phyloP scores from a whole-genome alignment of 345 rosid species.

The Excoecaria cochinchinensis region DNA sequence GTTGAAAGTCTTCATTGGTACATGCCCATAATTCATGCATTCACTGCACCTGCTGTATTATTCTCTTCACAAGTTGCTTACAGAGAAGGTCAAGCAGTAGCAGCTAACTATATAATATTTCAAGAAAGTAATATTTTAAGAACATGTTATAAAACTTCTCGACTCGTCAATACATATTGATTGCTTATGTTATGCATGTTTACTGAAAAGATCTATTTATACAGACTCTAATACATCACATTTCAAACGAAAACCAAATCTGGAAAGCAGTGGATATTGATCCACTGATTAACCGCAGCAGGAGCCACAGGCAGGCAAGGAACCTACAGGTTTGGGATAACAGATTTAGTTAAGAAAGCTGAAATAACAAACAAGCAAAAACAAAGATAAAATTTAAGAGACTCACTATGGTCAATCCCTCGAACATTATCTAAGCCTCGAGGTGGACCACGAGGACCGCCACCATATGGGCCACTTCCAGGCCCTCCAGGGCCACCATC shows the following conservation, averaged over 20 bases:
- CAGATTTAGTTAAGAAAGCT: background rate
- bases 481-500: constrained; percentile 85
- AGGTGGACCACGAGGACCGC: constrained; percentile 71
- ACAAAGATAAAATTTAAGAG: background rate
- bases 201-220: background rate
- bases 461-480: constrained; percentile 65
- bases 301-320: constrained; percentile 80
- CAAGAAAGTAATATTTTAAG: background rate
- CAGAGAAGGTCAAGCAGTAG: background rate
- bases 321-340: constrained; percentile 36
- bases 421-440: constrained; percentile 78
- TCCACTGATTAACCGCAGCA: constrained; percentile 47
- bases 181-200: background rate
- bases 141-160: background rate
- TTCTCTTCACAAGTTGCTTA: background rate
- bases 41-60: background rate
- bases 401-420: constrained; percentile 69
- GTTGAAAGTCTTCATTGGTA: too few species aligned
- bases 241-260: background rate
- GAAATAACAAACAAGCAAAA: too few species aligned
- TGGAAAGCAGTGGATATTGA: background rate
- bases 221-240: background rate
- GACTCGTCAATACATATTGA: background rate
- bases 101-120: background rate
- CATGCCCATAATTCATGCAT: too few species aligned